A percentile compares a stretch with the other conserved stretches of the same genome.
These are phyloP conservation scores for Barbarea vulgaris DNA, from an alignment of 345 rosid species.

Conservation along the genomic window DNA sequence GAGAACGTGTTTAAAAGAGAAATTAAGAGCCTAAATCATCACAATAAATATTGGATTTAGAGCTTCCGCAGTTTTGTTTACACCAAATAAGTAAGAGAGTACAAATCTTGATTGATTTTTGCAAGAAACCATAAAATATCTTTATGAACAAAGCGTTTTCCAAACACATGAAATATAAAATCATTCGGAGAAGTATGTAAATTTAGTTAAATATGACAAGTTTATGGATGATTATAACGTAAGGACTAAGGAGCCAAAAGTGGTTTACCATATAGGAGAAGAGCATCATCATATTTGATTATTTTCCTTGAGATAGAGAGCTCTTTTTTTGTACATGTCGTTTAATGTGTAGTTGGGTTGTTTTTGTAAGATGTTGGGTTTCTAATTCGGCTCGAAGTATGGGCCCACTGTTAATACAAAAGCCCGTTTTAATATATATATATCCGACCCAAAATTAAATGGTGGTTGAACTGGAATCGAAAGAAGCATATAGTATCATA, in stretches of 20 bases:
- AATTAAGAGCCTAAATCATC: not conserved
- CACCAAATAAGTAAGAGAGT: no score
- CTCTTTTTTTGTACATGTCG: no score
- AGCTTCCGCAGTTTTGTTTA: no score
- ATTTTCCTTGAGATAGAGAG: no score
- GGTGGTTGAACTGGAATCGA: not conserved
- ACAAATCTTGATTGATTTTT: no score
- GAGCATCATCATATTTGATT: no score
- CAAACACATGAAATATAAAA: not conserved
- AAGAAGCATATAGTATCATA: no score
- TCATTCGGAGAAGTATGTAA: not conserved
- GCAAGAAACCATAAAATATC: not conserved
- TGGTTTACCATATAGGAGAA: not conserved
- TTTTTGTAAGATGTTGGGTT: slow-evolving; percentile 5
- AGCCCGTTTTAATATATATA: not conserved
- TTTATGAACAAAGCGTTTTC: not conserved
- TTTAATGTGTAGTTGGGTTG: not conserved
- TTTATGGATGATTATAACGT: not conserved
- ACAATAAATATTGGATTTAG: no score
- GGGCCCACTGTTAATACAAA: not conserved
- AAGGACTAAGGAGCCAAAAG: not conserved
- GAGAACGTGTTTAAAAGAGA: slow-evolving; percentile 3
- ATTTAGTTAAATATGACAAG: not conserved
- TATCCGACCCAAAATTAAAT: not conserved
- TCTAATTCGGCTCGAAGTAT: not conserved